Conservation (phyloP, 2,329 filamentous ascomycete genomes). For the Fusarium sp. region DNA sequence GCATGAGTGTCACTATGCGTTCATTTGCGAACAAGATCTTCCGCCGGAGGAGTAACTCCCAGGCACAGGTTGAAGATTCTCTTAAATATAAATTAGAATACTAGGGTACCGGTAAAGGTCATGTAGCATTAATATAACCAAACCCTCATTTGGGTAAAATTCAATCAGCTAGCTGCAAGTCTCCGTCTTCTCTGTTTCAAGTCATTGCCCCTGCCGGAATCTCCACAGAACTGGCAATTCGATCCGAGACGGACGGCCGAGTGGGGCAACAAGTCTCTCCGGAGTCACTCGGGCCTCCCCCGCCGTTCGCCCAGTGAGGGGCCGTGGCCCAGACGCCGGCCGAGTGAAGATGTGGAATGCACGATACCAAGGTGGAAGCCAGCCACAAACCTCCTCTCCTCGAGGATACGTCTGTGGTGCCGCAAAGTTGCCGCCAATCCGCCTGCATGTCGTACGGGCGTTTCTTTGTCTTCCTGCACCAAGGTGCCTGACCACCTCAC, state of each 20-base stretch:
- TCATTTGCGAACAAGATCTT: slow-evolving; percentile 46
- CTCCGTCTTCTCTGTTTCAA: background rate
- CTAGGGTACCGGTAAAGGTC: slow-evolving; percentile 32
- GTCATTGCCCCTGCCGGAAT: background rate
- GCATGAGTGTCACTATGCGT: slow-evolving; percentile 44
- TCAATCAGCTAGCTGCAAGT: background rate
- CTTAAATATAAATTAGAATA: slow-evolving; percentile 42
- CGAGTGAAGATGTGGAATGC: slow-evolving; percentile 21
- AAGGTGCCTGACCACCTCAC: background rate
- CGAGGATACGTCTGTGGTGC: background rate
- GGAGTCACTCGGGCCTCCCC: slow-evolving; percentile 15
- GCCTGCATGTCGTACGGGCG: background rate
- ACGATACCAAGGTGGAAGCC: background rate
- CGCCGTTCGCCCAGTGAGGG: slow-evolving; percentile 5
- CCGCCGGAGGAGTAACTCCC: slow-evolving; percentile 45
- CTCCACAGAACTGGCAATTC: background rate
- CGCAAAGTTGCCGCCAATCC: background rate
- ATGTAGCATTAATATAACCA: slow-evolving; percentile 39
- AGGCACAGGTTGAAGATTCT: slow-evolving; percentile 41
- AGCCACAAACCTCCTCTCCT: background rate
- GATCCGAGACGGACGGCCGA: slow-evolving; percentile 27
- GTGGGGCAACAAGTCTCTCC: slow-evolving; percentile 19
- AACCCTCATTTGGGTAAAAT: slow-evolving; percentile 12
- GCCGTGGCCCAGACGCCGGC: background rate
- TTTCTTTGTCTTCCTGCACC: background rate